phyloP scores from a whole-genome alignment of 2,329 filamentous ascomycete genomes.

The Monilinia vaccinii-corymbosi region DNA sequence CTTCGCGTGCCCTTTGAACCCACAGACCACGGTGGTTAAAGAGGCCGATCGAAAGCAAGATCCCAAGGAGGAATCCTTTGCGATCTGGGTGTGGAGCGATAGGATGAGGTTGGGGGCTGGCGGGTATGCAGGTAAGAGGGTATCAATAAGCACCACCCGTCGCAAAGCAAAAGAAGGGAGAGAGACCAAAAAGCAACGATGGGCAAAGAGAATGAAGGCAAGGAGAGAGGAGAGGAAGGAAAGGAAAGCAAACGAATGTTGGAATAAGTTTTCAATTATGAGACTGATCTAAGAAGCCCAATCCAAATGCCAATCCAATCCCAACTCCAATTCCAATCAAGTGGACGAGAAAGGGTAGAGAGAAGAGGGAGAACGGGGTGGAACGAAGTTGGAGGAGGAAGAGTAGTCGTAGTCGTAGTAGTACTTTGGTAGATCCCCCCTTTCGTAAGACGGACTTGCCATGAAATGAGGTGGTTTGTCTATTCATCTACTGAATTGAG shows the following conservation, averaged over 20 bases:
- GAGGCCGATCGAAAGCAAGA: background rate
- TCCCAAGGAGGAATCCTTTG: conserved; percentile 1
- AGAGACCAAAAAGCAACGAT: background rate
- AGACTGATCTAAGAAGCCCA: no score
- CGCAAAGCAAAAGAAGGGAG: background rate
- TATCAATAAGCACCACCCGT: background rate
- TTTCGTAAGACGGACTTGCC: no score
- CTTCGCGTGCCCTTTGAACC: background rate
- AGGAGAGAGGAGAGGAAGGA: no score
- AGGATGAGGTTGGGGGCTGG: background rate
- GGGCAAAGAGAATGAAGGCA: background rate
- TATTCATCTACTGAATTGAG: no score
- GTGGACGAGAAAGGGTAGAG: no score
- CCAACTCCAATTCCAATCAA: no score
- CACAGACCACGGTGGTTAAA: background rate
- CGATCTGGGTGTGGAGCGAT: background rate
- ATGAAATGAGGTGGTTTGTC: no score
- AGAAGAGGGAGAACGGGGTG: no score
- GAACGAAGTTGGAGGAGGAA: no score
- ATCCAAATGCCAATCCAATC: no score
- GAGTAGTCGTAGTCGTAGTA: no score
- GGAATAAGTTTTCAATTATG: background rate
- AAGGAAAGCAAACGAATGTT: background rate
- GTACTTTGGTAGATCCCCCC: no score
- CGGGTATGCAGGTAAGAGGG: background rate